These are phyloP conservation scores for Colletotrichum sp. DNA, from an alignment of 2,329 filamentous ascomycete genomes.

Conservation along the genomic window DNA sequence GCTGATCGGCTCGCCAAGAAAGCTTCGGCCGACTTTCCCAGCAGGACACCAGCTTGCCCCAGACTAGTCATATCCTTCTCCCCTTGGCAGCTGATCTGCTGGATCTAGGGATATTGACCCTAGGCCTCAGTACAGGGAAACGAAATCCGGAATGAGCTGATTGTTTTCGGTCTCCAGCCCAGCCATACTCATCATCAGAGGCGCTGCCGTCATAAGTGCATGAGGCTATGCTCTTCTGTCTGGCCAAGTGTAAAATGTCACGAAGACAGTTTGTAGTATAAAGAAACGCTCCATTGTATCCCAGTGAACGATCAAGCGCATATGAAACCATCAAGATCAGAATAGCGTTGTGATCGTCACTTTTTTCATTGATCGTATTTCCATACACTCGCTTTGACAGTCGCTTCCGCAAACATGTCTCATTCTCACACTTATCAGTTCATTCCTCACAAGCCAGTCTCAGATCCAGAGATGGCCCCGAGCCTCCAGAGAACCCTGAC, in stretches of 20 bases:
- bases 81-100: background rate
- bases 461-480: background rate
- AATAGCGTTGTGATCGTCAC: background rate
- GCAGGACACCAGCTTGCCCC: background rate
- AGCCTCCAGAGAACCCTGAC: slow-evolving; percentile 4
- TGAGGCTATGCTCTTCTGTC: background rate
- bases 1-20: slow-evolving; percentile 17
- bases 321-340: background rate
- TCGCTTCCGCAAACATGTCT: slow-evolving; percentile 8
- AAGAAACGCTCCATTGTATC: background rate
- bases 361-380: background rate
- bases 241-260: background rate
- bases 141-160: background rate
- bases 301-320: background rate
- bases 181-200: background rate
- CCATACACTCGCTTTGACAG: slow-evolving; percentile 2
- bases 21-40: slow-evolving; percentile 12
- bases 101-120: background rate
- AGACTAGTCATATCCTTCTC: background rate
- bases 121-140: background rate
- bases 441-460: slow-evolving; percentile 14
- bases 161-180: background rate
- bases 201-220: background rate
- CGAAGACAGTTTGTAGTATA: background rate
- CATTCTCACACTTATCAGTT: background rate